These are phyloP conservation scores for Arachnomyces sp. DNA, from an alignment of 2,329 filamentous ascomycete species.

Conservation along the genomic window DNA sequence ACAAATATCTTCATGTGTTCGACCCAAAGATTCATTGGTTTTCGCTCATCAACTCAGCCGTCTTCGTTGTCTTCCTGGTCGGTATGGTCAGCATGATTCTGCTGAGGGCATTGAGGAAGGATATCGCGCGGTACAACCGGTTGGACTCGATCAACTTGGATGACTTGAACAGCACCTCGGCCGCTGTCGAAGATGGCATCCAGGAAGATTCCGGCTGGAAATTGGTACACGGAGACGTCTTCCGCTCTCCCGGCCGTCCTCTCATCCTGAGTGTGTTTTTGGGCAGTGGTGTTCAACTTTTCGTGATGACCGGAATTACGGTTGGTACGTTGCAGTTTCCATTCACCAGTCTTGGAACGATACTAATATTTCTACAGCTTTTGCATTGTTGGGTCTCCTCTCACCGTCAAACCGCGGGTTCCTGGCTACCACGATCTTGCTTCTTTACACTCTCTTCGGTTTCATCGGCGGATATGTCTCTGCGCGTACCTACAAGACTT, in stretches of 20 bases:
- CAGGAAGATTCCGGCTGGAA: slow-evolving; percentile 99
- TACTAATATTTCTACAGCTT: slow-evolving; percentile 39
- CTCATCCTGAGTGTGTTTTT: slow-evolving; percentile 80
- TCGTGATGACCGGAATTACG: slow-evolving; percentile 94
- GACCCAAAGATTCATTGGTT: slow-evolving; percentile 99
- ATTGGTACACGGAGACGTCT: slow-evolving; percentile 93
- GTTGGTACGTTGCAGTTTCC: slow-evolving; percentile 47
- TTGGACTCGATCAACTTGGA: slow-evolving; percentile 86
- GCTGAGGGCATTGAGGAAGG: slow-evolving; percentile 79
- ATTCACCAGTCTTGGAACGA: not conserved
- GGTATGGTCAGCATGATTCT: slow-evolving; percentile 91
- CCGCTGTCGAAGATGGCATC: slow-evolving; percentile 74
- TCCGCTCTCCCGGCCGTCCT: slow-evolving; percentile 76
- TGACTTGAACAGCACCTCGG: slow-evolving; percentile 72
- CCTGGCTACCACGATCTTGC: slow-evolving; percentile 82
- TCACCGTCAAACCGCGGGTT: slow-evolving; percentile 94
- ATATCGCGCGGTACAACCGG: slow-evolving; percentile 93
- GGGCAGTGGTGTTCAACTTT: slow-evolving; percentile 90
- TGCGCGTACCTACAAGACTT: slow-evolving; percentile 85
- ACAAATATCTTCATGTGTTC: slow-evolving; percentile 96
- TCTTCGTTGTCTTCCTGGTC: slow-evolving; percentile 87
- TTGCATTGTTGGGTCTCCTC: slow-evolving; percentile 87
- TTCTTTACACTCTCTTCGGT: slow-evolving; percentile 88
- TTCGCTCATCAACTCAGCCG: slow-evolving; percentile 89
- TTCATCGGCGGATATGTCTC: slow-evolving; percentile 89